phyloP scores from a whole-genome alignment of 176 grass and related monocot genomes.

The Cocos nucifera region DNA sequence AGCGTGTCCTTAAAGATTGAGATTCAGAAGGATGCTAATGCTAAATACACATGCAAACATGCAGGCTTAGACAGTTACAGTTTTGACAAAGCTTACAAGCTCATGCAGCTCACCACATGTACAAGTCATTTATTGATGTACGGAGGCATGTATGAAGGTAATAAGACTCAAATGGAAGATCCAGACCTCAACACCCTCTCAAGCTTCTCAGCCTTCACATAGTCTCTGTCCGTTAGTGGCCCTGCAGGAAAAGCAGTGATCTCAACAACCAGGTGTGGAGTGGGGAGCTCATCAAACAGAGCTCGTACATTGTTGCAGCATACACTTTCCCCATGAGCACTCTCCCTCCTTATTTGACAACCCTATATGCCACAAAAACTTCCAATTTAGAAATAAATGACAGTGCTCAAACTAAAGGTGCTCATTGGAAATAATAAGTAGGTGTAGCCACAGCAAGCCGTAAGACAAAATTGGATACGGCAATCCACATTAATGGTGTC shows the following conservation, averaged over 20 bases:
- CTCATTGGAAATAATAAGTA: not conserved
- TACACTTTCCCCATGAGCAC: constrained; percentile 87
- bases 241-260: constrained; percentile 89
- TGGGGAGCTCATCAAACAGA: constrained; percentile 90
- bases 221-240: constrained; percentile 73
- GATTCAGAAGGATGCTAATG: too few species aligned
- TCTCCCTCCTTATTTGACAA: constrained; percentile 96
- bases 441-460: not conserved
- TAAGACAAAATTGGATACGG: too few species aligned
- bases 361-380: constrained; percentile 43
- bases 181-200: constrained; percentile 55
- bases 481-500: too few species aligned
- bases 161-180: constrained; percentile 50
- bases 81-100: too few species aligned
- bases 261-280: constrained; percentile 74
- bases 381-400: constrained; percentile 7
- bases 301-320: constrained; percentile 96
- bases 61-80: too few species aligned
- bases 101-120: too few species aligned
- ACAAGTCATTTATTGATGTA: too few species aligned
- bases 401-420: not conserved
- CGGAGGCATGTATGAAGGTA: too few species aligned
- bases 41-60: too few species aligned
- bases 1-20: too few species aligned
- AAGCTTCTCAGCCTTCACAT: constrained; percentile 58